Evolutionary conservation across 768 basidiomycete genomes (phyloP).

Genomic region (Phylloporus sp.): DNA sequence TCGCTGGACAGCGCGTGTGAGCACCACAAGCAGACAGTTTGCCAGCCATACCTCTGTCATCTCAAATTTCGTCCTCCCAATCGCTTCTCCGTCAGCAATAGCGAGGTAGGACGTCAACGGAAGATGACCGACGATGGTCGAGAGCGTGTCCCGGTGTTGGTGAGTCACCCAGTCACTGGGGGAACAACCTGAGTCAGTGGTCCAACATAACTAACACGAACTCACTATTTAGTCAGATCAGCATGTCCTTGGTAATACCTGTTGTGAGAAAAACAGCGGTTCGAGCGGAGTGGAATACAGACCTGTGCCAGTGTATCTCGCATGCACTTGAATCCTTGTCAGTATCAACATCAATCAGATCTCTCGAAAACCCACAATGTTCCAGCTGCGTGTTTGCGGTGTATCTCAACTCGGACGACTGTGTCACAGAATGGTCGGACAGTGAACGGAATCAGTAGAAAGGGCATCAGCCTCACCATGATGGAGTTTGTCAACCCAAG

Average conservation of each 20-base stretch:
- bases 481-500: conserved; percentile 4
- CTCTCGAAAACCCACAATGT: conserved; percentile 60
- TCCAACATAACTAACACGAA: conserved; percentile 7
- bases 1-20: conserved; percentile 44
- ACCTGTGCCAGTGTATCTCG: conserved; percentile 95
- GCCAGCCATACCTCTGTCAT: conserved; percentile 76
- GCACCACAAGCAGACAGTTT: conserved; percentile 18
- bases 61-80: conserved; percentile 87
- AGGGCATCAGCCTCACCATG: conserved; percentile 16
- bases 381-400: conserved; percentile 96
- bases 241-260: conserved; percentile 67
- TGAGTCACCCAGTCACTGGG: conserved; percentile 94
- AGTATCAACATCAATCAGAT: not conserved
- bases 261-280: conserved; percentile 9
- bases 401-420: conserved; percentile 92
- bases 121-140: conserved; percentile 91
- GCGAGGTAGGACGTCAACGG: conserved; percentile 82
- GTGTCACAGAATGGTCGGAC: conserved; percentile 6
- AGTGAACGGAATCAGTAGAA: not conserved
- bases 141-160: conserved; percentile 93
- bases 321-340: conserved; percentile 63
- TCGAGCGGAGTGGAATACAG: conserved; percentile 24
- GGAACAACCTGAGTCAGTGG: conserved; percentile 9
- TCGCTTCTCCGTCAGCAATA: conserved; percentile 92
- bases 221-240: conserved; percentile 93